Conservation (phyloP, 352 stramenopile genomes). For the Phytophthora uliginosa region DNA sequence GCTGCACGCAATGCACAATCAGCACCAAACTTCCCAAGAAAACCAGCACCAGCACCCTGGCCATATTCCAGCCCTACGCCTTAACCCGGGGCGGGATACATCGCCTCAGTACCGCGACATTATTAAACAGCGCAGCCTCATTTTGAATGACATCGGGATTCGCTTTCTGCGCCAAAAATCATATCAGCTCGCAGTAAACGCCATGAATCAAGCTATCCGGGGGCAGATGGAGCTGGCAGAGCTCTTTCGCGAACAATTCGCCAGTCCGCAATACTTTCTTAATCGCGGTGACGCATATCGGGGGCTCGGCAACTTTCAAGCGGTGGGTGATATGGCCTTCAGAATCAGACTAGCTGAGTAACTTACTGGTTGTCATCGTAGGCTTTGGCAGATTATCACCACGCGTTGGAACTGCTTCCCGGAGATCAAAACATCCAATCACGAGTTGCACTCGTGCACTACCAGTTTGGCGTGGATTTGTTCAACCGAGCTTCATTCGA, state of each 20-base stretch:
- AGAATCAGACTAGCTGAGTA: background rate
- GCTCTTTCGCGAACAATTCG: slow-evolving; percentile 53
- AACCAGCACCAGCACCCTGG: slow-evolving; percentile 16
- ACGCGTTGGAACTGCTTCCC: slow-evolving; percentile 68
- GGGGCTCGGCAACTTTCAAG: slow-evolving; percentile 77
- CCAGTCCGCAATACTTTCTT: slow-evolving; percentile 69
- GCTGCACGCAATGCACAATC: slow-evolving; percentile 15
- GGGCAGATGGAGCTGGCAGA: slow-evolving; percentile 58
- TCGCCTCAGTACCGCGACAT: slow-evolving; percentile 74
- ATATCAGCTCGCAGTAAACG: slow-evolving; percentile 80
- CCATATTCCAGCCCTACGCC: slow-evolving; percentile 20
- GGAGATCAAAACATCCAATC: slow-evolving; percentile 62
- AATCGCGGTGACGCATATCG: slow-evolving; percentile 82
- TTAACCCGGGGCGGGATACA: slow-evolving; percentile 38
- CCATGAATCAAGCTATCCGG: slow-evolving; percentile 84
- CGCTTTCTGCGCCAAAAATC: slow-evolving; percentile 63
- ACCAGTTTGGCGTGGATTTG: slow-evolving; percentile 83
- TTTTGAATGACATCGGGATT: slow-evolving; percentile 80
- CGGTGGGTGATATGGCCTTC: slow-evolving; percentile 39
- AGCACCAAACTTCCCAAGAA: slow-evolving; percentile 16
- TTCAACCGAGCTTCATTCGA: slow-evolving; percentile 83
- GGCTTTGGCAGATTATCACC: slow-evolving; percentile 85
- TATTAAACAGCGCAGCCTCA: slow-evolving; percentile 73
- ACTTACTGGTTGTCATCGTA: slow-evolving; percentile 22
- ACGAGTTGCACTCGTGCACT: slow-evolving; percentile 80